Evolutionary conservation across 2,329 filamentous ascomycete species (phyloP), one percentile per base, ranked within the genome.

Genomic region (Hypoxylon sp.): DNA sequence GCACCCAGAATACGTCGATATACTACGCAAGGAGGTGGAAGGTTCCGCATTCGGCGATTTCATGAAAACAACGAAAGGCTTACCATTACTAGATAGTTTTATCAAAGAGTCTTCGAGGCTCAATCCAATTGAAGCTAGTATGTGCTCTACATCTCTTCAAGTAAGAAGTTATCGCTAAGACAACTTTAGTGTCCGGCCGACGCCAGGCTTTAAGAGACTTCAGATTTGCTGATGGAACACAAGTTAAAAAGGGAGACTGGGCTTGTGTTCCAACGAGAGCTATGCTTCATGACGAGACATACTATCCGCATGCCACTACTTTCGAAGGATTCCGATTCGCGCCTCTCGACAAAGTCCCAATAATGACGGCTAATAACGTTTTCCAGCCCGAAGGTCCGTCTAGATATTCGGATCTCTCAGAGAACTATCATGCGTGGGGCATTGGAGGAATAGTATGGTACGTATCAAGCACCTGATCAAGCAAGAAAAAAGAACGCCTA

Each of bases 91-190:
- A 5, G 52, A 55, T 9, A 55, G 52, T 13, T 55, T 55, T 17
- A 55, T 44, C 14, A 55, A 55, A 44, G 52, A 55, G 35, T 55
- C 52, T 17, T 24, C 52, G 19, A 17, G 52, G 3, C 52, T 39
- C 13, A 55, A 9, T 19, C 52, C 52, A 3, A 29, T 55, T 13
- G 52, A 55, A 29, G 17, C 52, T 8, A 55, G 52, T 55, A 55
- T 13, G 50, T 52, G 17, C 4, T 33, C n/a, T 52, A 37, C n/a
- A 22, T 22, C 19, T 22, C 19, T 3, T 3, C 19, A 22, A 22
- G 19, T 22, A 22, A 22, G 19, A 22, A 22, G 3, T 22, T 22
- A 22, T 22, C 19, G 19, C 19, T 22, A 22, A 22, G 19, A 22
- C 19, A 22, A 22, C 19, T 35, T 17, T 52, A 52, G 50, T 52